Evolutionary conservation across 2,329 filamentous ascomycete genomes (phyloP).

Genomic region (Xylariomycetidae sp.): DNA sequence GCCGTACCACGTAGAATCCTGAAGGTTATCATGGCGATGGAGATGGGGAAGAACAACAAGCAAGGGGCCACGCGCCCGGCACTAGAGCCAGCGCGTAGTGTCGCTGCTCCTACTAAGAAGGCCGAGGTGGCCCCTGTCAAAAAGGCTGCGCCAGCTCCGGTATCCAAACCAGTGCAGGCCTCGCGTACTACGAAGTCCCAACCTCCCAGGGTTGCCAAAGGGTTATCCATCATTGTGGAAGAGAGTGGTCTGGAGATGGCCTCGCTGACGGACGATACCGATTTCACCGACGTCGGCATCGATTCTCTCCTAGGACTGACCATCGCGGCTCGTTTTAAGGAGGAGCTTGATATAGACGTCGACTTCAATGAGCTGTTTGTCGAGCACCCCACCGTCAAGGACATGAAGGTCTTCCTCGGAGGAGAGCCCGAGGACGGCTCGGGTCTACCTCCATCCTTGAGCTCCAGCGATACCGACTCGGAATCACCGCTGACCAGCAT

Average conservation of each 20-base stretch:
- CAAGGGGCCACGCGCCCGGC: constrained; percentile 2
- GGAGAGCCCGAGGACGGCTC: no score
- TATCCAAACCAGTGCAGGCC: no score
- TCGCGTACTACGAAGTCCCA: no score
- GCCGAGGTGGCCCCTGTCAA: no score
- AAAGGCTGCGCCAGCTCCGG: no score
- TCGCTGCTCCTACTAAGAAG: no score
- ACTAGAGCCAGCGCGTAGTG: no score
- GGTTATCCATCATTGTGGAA: constrained; percentile 22
- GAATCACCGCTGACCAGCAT: no score
- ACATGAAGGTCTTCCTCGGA: constrained; percentile 11
- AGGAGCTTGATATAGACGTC: constrained; percentile 27
- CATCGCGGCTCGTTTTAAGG: constrained; percentile 26
- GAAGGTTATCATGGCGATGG: constrained; percentile 11
- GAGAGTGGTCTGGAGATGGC: constrained; percentile 20
- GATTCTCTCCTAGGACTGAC: constrained; percentile 30
- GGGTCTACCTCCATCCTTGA: background rate
- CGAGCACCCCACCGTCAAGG: constrained; percentile 20
- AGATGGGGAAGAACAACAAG: constrained; percentile 9
- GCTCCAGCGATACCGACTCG: constrained; percentile 1
- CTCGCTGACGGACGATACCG: constrained; percentile 17
- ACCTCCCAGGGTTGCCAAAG: no score
- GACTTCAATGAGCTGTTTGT: constrained; percentile 20
- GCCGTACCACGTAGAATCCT: constrained; percentile 12
- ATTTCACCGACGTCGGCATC: constrained; percentile 28